Conservation (phyloP, 2,329 filamentous ascomycete species). For the Fusarium sp. region DNA sequence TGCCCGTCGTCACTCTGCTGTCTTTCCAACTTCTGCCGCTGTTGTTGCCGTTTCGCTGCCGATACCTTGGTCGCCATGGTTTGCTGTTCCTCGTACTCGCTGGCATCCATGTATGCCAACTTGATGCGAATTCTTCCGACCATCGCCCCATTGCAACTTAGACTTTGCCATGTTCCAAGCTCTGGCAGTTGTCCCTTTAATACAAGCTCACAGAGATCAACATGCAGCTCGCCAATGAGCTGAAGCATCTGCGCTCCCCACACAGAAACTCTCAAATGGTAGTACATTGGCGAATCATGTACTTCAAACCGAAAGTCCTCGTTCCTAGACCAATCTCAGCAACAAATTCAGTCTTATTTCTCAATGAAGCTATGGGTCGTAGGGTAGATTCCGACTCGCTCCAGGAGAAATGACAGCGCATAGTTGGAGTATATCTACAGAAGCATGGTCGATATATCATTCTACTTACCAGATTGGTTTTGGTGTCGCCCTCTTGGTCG, state of each 20-base stretch:
- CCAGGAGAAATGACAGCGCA: slow-evolving; percentile 14
- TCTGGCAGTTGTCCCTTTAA: slow-evolving; percentile 35
- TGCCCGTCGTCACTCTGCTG: slow-evolving; percentile 39
- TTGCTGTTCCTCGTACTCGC: slow-evolving; percentile 40
- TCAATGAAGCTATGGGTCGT: slow-evolving; percentile 15
- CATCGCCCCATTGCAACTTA: slow-evolving; percentile 35
- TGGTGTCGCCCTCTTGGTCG: slow-evolving; percentile 32
- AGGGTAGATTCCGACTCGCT: neutral
- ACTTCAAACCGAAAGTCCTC: slow-evolving; percentile 45
- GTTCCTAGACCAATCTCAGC: slow-evolving; percentile 42
- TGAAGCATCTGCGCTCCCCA: slow-evolving; percentile 46
- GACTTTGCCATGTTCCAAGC: slow-evolving; percentile 39
- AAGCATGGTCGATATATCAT: slow-evolving; percentile 3
- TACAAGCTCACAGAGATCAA: slow-evolving; percentile 44
- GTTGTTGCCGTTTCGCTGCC: slow-evolving; percentile 31
- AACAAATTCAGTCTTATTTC: slow-evolving; percentile 14
- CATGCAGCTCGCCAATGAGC: slow-evolving; percentile 43
- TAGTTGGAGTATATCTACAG: slow-evolving; percentile 15
- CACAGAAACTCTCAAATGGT: slow-evolving; percentile 44
- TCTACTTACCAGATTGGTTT: slow-evolving; percentile 45
- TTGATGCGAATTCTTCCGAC: slow-evolving; percentile 38
- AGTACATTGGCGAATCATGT: slow-evolving; percentile 45
- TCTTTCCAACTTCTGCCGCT: slow-evolving; percentile 29
- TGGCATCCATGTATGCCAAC: slow-evolving; percentile 36
- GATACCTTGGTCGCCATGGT: slow-evolving; percentile 33